Conservation (phyloP, 2,329 filamentous ascomycete genomes). For the Podosphaera fusca region DNA sequence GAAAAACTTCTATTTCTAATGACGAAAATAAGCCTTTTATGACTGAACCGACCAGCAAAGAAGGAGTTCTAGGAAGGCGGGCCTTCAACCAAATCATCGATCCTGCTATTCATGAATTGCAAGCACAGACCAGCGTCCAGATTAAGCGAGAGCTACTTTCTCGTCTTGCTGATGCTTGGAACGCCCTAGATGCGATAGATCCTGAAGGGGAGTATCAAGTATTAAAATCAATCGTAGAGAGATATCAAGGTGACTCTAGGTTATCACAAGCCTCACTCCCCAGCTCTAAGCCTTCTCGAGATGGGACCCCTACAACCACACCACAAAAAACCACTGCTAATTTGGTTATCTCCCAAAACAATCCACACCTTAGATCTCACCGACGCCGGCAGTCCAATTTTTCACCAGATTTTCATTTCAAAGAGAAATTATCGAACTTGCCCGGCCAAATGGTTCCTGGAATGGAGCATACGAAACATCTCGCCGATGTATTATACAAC, state of each 20-base stretch:
- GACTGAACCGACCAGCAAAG: conserved; percentile 45
- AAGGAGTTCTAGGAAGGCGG: conserved; percentile 59
- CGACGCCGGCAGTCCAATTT: conserved; percentile 30
- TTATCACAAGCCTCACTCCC: conserved; percentile 21
- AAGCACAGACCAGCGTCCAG: conserved; percentile 50
- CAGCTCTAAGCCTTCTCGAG: conserved; percentile 23
- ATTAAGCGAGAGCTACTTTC: conserved; percentile 69
- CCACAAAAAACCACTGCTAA: conserved; percentile 23
- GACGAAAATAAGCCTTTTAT: conserved; percentile 42
- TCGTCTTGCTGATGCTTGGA: conserved; percentile 66
- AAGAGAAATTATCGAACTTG: conserved; percentile 22
- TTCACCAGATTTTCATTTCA: conserved; percentile 24
- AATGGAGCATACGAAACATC: conserved; percentile 78
- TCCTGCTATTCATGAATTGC: conserved; percentile 59
- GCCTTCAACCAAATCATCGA: conserved; percentile 66
- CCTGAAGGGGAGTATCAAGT: conserved; percentile 79
- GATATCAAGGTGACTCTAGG: conserved; percentile 45
- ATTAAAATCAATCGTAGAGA: conserved; percentile 53
- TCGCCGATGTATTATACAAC: conserved; percentile 75
- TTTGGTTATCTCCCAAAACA: conserved; percentile 55
- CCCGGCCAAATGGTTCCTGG: conserved; percentile 37
- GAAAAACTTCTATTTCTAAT: conserved; percentile 9
- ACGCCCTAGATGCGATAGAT: conserved; percentile 61
- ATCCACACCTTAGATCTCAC: conserved; percentile 66
- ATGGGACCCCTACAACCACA: conserved; percentile 32